Conservation (phyloP, 2,329 filamentous ascomycete species). For the Alternaria solani region DNA sequence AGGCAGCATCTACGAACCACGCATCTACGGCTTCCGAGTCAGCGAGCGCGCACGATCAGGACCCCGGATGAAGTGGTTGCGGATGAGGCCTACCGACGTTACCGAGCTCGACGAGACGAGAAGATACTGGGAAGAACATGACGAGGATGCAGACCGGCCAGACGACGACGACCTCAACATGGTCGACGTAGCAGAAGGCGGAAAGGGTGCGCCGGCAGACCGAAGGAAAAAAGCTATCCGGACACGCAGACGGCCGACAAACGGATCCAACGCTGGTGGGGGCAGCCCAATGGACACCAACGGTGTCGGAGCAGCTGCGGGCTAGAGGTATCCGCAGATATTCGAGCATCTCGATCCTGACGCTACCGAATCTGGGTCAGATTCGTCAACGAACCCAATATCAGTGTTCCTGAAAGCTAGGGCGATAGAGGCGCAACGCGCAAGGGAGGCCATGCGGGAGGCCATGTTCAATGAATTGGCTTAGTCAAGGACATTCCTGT, state of each 20-base stretch:
- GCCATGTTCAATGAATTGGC: neutral
- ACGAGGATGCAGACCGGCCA: constrained; percentile 49
- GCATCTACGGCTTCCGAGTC: constrained; percentile 96
- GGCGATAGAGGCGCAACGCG: neutral
- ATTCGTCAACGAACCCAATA: neutral
- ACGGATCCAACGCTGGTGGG: constrained; percentile 38
- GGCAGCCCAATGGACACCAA: constrained; percentile 55
- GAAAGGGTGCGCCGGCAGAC: constrained; percentile 37
- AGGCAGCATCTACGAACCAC: constrained; percentile 88
- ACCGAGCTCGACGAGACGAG: constrained; percentile 80
- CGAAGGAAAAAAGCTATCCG: constrained; percentile 50
- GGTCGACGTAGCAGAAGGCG: constrained; percentile 47
- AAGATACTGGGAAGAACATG: constrained; percentile 54
- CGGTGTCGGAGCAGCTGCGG: constrained; percentile 43
- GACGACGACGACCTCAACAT: constrained; percentile 52
- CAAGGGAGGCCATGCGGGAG: neutral
- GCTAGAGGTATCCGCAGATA: constrained; percentile 17
- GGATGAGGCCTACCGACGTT: constrained; percentile 81
- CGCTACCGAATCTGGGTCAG: neutral
- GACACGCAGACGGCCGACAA: constrained; percentile 46
- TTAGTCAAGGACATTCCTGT: neutral
- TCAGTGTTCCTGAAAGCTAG: neutral
- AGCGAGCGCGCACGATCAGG: constrained; percentile 89
- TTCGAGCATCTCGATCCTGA: neutral
- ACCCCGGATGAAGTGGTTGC: constrained; percentile 95